Evolutionary conservation across 257 asterid genomes (phyloP), one percentile per base, ranked within the genome.

Genomic region (Pogostemon cablin): DNA sequence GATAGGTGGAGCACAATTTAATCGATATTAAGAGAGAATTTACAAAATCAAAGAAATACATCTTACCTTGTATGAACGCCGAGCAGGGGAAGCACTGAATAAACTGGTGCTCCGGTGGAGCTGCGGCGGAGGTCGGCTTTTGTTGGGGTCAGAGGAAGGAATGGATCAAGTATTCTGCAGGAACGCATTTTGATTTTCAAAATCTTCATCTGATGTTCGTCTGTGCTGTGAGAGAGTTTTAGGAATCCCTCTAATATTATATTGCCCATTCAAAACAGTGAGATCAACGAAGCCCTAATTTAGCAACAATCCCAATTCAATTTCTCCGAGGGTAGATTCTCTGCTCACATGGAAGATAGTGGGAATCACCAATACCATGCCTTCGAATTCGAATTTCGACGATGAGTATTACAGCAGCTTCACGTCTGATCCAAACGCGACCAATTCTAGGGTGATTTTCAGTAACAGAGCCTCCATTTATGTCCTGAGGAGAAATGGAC

Each of bases 161-260:
- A 25, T 25, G 32, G 32, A 25, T 25, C 1, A 1, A 25, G 32
- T 25, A 25, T 25, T 25, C 1, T 25, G 32, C 32, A 25, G 32
- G 32, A 25, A 25, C 32, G 2, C 32, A 25, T 25, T 25, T 43
- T 91, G 75, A 8, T 55, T 59, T n/a, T 9, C 32, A 25, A 25
- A 25, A 87, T 59, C 78, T 89, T 37, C 76, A 79, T 17, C 73
- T 89, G 0, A 25, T 10, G n/a, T 59, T 68, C 83, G 5, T 3
- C 56, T 2, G 0, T 64, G 67, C 6, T 87, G 15, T 90, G 96
- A 95, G 79, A 85, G 41, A 90, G 86, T 59, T 88, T 90, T 11
- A 8, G 58, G 4, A 3, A 74, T 52, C 84, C 81, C 5, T 3
- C 83, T 3, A 81, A 81, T 59, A 81, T 83, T 0, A 60, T 82